phyloP scores from a whole-genome alignment of 2,329 filamentous ascomycete genomes.

The Xenoacremonium recifei region DNA sequence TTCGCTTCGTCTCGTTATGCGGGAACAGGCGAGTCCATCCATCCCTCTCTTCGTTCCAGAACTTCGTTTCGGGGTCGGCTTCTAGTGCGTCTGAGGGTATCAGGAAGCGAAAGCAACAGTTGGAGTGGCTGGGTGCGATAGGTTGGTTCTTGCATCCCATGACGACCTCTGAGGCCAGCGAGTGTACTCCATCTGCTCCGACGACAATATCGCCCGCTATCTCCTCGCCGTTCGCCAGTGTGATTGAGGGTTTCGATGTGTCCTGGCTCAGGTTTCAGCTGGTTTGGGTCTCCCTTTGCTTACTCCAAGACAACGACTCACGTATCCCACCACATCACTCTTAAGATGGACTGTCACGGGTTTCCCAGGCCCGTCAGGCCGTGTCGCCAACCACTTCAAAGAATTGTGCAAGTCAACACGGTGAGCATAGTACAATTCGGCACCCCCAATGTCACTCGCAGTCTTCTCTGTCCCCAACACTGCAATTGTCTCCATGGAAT shows the following conservation, averaged over 20 bases:
- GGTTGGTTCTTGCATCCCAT: slow-evolving; percentile 25
- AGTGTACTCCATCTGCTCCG: slow-evolving; percentile 45
- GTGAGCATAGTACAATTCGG: slow-evolving; percentile 35
- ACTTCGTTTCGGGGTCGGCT: slow-evolving; percentile 29
- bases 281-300: background rate
- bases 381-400: slow-evolving; percentile 33
- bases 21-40: slow-evolving; percentile 24
- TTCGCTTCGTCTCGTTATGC: slow-evolving; percentile 19
- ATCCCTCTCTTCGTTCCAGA: slow-evolving; percentile 27
- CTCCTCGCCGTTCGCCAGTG: slow-evolving; percentile 26
- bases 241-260: slow-evolving; percentile 23
- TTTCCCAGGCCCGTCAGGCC: slow-evolving; percentile 19
- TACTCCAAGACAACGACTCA: slow-evolving; percentile 17
- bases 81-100: slow-evolving; percentile 28
- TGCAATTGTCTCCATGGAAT: slow-evolving; percentile 22
- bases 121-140: slow-evolving; percentile 25
- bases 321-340: slow-evolving; percentile 25
- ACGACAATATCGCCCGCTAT: slow-evolving; percentile 38
- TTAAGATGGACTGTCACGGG: slow-evolving; percentile 25
- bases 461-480: slow-evolving; percentile 10
- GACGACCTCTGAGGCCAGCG: slow-evolving; percentile 26
- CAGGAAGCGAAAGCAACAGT: slow-evolving; percentile 36
- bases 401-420: slow-evolving; percentile 40
- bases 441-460: slow-evolving; percentile 24
- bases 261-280: slow-evolving; percentile 14